Percentiles rank a stretch among this genome's conserved stretches.
Evolutionary conservation across 257 asterid species (phyloP).

Genomic region (Thymus quinquecostatus): DNA sequence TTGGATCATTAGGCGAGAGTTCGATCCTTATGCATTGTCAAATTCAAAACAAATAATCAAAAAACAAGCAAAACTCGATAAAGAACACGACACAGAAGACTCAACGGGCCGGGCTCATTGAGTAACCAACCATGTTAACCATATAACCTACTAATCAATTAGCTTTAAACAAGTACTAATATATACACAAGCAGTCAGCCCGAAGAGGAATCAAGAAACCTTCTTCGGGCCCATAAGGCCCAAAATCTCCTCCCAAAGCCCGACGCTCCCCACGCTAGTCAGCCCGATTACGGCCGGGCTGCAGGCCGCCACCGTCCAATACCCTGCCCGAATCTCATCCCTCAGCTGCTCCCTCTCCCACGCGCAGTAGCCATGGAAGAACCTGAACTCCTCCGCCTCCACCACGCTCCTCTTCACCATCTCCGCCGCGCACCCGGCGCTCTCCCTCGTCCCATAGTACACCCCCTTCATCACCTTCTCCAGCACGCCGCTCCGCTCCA

Average conservation of each 20-base stretch:
- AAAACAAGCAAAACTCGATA: too few relatives aligned
- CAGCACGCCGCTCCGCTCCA: conserved; percentile 61
- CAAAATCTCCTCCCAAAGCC: conserved; percentile 80
- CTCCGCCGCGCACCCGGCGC: conserved; percentile 80
- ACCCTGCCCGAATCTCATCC: conserved; percentile 78
- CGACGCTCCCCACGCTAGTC: conserved; percentile 50
- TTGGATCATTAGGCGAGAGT: too few relatives aligned
- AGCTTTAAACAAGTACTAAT: background rate
- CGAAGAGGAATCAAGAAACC: conserved; percentile 51
- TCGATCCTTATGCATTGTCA: too few relatives aligned
- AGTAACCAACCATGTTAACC: background rate
- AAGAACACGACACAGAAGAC: too few relatives aligned
- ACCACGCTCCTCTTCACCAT: conserved; percentile 58
- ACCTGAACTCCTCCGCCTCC: conserved; percentile 57
- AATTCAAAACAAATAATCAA: too few relatives aligned
- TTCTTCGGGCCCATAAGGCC: conserved; percentile 73
- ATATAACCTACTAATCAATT: too few relatives aligned
- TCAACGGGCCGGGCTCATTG: too few relatives aligned
- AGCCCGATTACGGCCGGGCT: conserved; percentile 67
- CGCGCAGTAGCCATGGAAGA: conserved; percentile 86
- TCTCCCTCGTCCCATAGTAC: conserved; percentile 74
- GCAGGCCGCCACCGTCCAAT: conserved; percentile 88
- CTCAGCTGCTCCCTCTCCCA: conserved; percentile 76
- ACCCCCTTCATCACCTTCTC: conserved; percentile 83
- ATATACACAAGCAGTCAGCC: background rate